Conservation (phyloP, 2,329 filamentous ascomycete species). For the Microcyclosporella mali region DNA sequence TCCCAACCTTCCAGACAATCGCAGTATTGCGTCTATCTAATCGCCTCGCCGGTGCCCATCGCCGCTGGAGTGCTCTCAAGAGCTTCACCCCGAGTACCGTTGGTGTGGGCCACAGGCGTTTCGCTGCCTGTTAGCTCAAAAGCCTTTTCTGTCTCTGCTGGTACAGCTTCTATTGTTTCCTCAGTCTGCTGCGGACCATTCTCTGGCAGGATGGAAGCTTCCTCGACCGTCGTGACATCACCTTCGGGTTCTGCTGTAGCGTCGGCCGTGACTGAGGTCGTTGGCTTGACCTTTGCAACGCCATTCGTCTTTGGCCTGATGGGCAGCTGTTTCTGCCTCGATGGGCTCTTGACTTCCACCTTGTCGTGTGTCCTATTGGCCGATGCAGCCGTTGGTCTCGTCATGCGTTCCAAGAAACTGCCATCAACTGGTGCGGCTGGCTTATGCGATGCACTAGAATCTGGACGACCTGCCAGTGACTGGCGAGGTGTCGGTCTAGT, state of each 20-base stretch:
- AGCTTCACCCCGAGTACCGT: slow-evolving; percentile 1
- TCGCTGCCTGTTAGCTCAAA: slow-evolving; percentile 1
- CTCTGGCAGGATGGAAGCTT: background rate
- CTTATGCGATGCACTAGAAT: slow-evolving; percentile 41
- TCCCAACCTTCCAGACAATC: background rate
- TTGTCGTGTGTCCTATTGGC: slow-evolving; percentile 64
- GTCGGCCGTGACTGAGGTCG: background rate
- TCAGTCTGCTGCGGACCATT: background rate
- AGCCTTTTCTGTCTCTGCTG: background rate
- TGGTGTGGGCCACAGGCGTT: slow-evolving; percentile 3
- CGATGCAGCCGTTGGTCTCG: slow-evolving; percentile 66
- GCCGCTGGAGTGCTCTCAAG: slow-evolving; percentile 4
- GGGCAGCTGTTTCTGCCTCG: slow-evolving; percentile 18
- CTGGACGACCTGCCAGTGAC: slow-evolving; percentile 39
- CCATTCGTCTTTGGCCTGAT: slow-evolving; percentile 15
- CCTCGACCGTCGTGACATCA: background rate
- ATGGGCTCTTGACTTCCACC: slow-evolving; percentile 36
- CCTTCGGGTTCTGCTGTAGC: background rate
- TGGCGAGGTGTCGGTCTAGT: slow-evolving; percentile 32
- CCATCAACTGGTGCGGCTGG: slow-evolving; percentile 56
- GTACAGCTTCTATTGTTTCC: background rate
- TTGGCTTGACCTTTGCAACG: slow-evolving; percentile 5
- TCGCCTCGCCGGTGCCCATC: background rate
- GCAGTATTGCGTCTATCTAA: background rate
- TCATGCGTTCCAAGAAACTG: slow-evolving; percentile 73